A percentile compares a stretch with the other conserved stretches of the same genome.
Evolutionary conservation across 768 basidiomycete species (phyloP).

Genomic region (Termitomyces sp.): DNA sequence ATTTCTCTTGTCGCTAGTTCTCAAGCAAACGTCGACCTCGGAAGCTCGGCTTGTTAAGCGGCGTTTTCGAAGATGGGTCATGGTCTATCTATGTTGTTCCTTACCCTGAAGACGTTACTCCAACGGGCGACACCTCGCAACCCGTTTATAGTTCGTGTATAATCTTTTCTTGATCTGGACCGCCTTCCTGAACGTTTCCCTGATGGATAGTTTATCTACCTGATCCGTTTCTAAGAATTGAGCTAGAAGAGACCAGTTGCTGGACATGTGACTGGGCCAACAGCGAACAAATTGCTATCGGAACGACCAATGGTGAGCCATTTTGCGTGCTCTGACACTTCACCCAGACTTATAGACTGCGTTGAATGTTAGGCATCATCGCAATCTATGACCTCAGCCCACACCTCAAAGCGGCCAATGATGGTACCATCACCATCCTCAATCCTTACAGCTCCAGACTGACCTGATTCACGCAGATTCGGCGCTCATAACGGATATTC

Average conservation of each 20-base stretch:
- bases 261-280: slow-evolving; percentile 90
- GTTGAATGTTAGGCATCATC: slow-evolving; percentile 61
- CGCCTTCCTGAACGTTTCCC: background rate
- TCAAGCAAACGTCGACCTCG: slow-evolving; percentile 25
- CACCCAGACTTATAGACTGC: slow-evolving; percentile 58
- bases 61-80: slow-evolving; percentile 86
- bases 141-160: slow-evolving; percentile 52
- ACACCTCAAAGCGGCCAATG: slow-evolving; percentile 33
- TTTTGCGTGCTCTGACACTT: background rate
- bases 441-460: background rate
- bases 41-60: slow-evolving; percentile 83
- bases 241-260: slow-evolving; percentile 73
- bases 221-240: slow-evolving; percentile 68
- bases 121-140: slow-evolving; percentile 20
- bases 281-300: slow-evolving; percentile 77
- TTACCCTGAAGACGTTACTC: slow-evolving; percentile 57
- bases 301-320: slow-evolving; percentile 73
- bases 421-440: slow-evolving; percentile 26
- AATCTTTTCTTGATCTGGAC: background rate
- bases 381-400: slow-evolving; percentile 56
- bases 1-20: slow-evolving; percentile 6
- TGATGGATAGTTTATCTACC: slow-evolving; percentile 48
- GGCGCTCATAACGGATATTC: slow-evolving; percentile 36
- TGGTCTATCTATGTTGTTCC: slow-evolving; percentile 79
- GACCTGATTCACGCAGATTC: slow-evolving; percentile 18